phyloP scores from a whole-genome alignment of 768 basidiomycete genomes.

The Dentipellis sp. region DNA sequence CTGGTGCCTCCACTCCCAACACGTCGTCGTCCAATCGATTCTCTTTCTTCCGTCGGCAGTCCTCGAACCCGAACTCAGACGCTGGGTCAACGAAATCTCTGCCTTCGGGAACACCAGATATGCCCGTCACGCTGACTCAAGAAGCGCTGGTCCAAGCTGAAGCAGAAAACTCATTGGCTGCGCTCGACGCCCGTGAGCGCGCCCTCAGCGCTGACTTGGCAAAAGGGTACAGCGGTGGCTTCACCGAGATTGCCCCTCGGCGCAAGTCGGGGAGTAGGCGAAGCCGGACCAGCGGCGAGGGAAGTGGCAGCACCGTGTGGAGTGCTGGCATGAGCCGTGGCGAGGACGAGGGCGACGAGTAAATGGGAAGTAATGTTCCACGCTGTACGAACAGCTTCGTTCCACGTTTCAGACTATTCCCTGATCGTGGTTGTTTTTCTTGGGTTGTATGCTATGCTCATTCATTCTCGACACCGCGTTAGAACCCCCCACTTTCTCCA shows the following conservation, averaged over 20 bases:
- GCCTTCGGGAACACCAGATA: slow-evolving; percentile 21
- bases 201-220: slow-evolving; percentile 65
- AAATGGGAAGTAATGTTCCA: background rate
- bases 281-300: slow-evolving; percentile 48
- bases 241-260: slow-evolving; percentile 63
- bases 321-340: slow-evolving; percentile 74
- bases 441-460: background rate
- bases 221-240: slow-evolving; percentile 63
- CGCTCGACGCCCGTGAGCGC: slow-evolving; percentile 74
- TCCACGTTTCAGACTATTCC: background rate
- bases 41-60: slow-evolving; percentile 53
- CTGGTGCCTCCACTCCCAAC: slow-evolving; percentile 19
- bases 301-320: slow-evolving; percentile 75
- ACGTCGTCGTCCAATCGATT: slow-evolving; percentile 40
- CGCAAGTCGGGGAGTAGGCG: slow-evolving; percentile 47
- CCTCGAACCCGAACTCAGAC: slow-evolving; percentile 37
- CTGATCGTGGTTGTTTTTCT: background rate
- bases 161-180: slow-evolving; percentile 66
- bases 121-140: slow-evolving; percentile 43
- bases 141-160: slow-evolving; percentile 74
- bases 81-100: slow-evolving; percentile 39
- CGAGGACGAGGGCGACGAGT: slow-evolving; percentile 25
- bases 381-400: background rate
- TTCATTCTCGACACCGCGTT: background rate
- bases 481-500: background rate